These are phyloP conservation scores for Microdochium bolleyi DNA, from an alignment of 2,329 filamentous ascomycete genomes.

Conservation along the genomic window DNA sequence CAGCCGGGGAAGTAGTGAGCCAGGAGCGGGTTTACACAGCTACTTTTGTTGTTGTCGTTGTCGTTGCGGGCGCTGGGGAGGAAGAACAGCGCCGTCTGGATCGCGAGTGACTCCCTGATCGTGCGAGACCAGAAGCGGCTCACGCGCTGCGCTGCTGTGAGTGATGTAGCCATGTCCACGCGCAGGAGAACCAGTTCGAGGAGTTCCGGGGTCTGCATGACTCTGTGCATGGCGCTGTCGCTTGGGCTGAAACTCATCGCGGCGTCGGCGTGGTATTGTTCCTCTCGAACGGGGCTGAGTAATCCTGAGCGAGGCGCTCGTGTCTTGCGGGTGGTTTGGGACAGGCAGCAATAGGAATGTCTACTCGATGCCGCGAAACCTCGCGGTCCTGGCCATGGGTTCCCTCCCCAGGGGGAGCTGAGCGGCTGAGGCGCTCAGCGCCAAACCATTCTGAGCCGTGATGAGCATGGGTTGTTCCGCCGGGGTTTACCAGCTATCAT, in stretches of 20 bases:
- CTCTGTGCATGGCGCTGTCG: background rate
- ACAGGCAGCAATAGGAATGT: no score
- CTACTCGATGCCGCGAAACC: no score
- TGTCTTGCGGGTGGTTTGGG: no score
- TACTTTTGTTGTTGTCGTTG: background rate
- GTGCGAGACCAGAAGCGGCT: background rate
- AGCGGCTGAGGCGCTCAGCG: no score
- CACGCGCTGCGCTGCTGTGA: conserved; percentile 2
- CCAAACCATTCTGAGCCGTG: no score
- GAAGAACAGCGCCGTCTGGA: conserved; percentile 4
- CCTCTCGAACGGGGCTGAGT: no score
- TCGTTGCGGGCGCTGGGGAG: background rate
- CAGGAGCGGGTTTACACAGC: conserved; percentile 2
- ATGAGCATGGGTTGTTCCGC: no score
- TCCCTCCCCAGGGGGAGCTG: no score
- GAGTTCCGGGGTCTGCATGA: conserved; percentile 2
- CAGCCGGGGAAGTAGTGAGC: conserved; percentile 1
- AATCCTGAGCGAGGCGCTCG: no score
- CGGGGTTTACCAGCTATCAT: no score
- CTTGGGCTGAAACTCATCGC: background rate
- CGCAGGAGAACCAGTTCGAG: conserved; percentile 3
- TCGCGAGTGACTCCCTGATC: background rate
- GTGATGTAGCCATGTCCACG: conserved; percentile 1
- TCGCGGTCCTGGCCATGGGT: no score
- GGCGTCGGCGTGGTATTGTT: background rate